Evolutionary conservation across 1,284 basidiomycete genomes (phyloP).

Genomic region (Trichosporon sp.): DNA sequence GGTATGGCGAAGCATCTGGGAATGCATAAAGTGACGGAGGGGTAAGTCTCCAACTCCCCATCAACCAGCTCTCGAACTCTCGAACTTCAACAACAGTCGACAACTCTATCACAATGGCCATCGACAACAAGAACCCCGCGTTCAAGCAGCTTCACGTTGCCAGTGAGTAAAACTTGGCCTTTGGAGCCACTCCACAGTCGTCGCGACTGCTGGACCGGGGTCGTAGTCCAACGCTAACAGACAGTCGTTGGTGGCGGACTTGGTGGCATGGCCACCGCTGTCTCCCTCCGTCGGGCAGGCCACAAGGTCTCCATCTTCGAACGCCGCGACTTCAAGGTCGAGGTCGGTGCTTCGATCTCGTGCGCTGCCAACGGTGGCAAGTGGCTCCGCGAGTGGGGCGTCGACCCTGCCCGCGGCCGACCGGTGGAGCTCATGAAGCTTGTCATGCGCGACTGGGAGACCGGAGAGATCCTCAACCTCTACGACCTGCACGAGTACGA

Average conservation of each 20-base stretch:
- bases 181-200: background rate
- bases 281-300: slow-evolving; percentile 46
- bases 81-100: background rate
- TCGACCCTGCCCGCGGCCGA: slow-evolving; percentile 40
- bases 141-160: slow-evolving; percentile 32
- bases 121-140: slow-evolving; percentile 1
- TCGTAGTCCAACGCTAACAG: background rate
- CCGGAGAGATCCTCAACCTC: slow-evolving; percentile 44
- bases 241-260: slow-evolving; percentile 46
- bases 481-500: slow-evolving; percentile 47
- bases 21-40: slow-evolving; percentile 7
- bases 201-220: background rate
- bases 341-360: slow-evolving; percentile 51
- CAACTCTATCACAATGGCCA: slow-evolving; percentile 3
- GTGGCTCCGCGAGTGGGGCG: slow-evolving; percentile 48
- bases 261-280: slow-evolving; percentile 43
- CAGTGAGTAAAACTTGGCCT: slow-evolving; percentile 17
- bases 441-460: slow-evolving; percentile 48
- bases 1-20: background rate
- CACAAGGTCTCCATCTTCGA: slow-evolving; percentile 47
- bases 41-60: background rate
- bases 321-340: slow-evolving; percentile 46
- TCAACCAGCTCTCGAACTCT: background rate
- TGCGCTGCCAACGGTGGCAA: slow-evolving; percentile 46
- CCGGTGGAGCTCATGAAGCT: slow-evolving; percentile 47